These are phyloP conservation scores for Salix viminalis DNA, from an alignment of 345 rosid genomes.

Conservation along the genomic window DNA sequence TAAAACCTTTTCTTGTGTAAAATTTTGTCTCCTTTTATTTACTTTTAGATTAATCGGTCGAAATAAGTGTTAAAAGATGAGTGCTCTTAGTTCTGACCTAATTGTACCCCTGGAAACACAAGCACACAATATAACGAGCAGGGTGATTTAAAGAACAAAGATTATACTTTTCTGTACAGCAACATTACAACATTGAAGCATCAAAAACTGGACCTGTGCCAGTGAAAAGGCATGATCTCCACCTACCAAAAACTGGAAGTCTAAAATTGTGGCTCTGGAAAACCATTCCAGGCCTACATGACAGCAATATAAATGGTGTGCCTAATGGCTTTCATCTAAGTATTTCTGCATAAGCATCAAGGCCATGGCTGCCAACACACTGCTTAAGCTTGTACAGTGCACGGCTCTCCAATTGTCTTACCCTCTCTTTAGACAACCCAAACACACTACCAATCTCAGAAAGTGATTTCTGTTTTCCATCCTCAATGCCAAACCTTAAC, in stretches of 20 bases:
- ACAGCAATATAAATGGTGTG: not conserved
- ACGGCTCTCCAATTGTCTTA: slow-evolving; percentile 70
- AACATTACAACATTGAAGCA: not conserved
- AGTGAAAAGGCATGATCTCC: not conserved
- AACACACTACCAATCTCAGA: slow-evolving; percentile 57
- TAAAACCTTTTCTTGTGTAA: too few relatives aligned
- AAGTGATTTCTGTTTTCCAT: slow-evolving; percentile 51
- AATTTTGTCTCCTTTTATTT: too few relatives aligned
- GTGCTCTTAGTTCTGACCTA: too few relatives aligned
- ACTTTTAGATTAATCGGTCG: too few relatives aligned
- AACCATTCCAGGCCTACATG: not conserved
- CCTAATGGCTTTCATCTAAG: slow-evolving; percentile 35
- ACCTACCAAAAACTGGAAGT: not conserved
- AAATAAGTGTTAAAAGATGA: too few relatives aligned
- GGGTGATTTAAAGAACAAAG: not conserved
- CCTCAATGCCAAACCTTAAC: slow-evolving; percentile 75
- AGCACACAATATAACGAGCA: too few relatives aligned
- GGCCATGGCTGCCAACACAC: slow-evolving; percentile 50
- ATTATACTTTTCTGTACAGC: not conserved
- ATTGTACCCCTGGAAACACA: too few relatives aligned
- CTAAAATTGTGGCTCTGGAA: not conserved
- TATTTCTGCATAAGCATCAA: slow-evolving; percentile 54
- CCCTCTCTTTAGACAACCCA: slow-evolving; percentile 71
- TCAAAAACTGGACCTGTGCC: not conserved
- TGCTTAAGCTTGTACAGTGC: slow-evolving; percentile 73